These are phyloP conservation scores for Acanthamoeba sp. DNA, from an alignment of 208 protist species.

Conservation along the genomic window DNA sequence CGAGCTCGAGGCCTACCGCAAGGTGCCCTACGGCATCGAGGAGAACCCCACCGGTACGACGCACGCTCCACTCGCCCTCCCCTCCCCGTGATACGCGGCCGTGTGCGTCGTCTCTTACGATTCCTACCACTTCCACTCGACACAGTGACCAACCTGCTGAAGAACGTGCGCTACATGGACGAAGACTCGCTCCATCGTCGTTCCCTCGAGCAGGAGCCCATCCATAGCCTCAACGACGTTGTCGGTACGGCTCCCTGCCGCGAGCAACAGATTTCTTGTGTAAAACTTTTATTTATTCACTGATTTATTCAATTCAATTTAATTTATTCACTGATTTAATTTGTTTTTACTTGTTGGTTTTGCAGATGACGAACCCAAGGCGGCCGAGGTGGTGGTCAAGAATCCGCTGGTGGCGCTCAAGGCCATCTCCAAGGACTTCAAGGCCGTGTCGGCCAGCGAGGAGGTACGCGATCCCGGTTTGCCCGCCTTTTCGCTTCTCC, in stretches of 20 bases:
- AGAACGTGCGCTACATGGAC: conserved; percentile 47
- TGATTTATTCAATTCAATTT: no score
- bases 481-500: neutral
- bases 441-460: conserved; percentile 33
- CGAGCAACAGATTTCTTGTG: no score
- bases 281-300: no score
- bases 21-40: conserved; percentile 52
- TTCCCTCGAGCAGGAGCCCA: conserved; percentile 46
- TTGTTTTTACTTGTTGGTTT: no score
- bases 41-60: neutral
- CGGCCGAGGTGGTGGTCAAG: conserved; percentile 37
- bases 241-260: neutral
- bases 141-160: conserved; percentile 1
- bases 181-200: conserved; percentile 38
- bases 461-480: neutral
- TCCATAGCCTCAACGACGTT: conserved; percentile 9
- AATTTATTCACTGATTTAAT: no score
- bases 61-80: neutral
- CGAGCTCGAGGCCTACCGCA: conserved; percentile 58
- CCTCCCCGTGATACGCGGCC: neutral
- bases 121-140: neutral
- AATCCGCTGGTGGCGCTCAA: conserved; percentile 39
- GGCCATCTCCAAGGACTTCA: conserved; percentile 66
- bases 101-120: no score
- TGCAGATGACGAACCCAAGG: neutral